Evolutionary conservation across 148 eudicot species (phyloP).

Genomic region (Rhododendron vialii): DNA sequence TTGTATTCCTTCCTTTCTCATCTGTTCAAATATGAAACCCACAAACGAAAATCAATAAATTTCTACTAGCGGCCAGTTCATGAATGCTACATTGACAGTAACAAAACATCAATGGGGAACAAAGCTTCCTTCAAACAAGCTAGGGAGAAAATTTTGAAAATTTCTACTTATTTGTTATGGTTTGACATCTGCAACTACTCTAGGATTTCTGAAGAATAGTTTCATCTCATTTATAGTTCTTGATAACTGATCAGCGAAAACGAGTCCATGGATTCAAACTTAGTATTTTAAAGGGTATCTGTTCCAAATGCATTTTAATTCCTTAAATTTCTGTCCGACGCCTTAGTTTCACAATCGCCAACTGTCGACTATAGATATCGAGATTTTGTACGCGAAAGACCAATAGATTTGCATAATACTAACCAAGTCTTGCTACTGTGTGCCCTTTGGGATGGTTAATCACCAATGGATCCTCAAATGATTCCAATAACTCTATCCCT

Average conservation of each 20-base stretch:
- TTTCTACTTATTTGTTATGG: background rate
- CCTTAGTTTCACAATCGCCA: background rate
- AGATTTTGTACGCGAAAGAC: background rate
- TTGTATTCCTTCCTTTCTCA: constrained; percentile 13
- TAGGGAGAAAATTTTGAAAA: background rate
- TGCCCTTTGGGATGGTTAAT: constrained; percentile 18
- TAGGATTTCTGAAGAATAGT: background rate
- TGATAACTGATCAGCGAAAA: background rate
- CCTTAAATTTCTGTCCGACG: background rate
- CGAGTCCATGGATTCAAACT: background rate
- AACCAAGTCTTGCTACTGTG: constrained; percentile 20
- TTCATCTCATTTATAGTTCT: background rate
- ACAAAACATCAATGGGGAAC: background rate
- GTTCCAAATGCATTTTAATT: background rate
- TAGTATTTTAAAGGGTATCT: too few species aligned
- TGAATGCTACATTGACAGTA: background rate
- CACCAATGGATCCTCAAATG: constrained; percentile 15
- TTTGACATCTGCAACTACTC: background rate
- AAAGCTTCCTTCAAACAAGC: background rate
- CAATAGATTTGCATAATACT: background rate
- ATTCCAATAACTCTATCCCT: constrained; percentile 12
- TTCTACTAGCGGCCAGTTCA: background rate
- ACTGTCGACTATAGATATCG: too few species aligned
- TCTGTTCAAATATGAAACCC: constrained; percentile 7
- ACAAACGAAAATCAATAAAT: background rate